phyloP scores from a whole-genome alignment of 495 filamentous ascomycete genomes.

The Trypethelium eluteriae region DNA sequence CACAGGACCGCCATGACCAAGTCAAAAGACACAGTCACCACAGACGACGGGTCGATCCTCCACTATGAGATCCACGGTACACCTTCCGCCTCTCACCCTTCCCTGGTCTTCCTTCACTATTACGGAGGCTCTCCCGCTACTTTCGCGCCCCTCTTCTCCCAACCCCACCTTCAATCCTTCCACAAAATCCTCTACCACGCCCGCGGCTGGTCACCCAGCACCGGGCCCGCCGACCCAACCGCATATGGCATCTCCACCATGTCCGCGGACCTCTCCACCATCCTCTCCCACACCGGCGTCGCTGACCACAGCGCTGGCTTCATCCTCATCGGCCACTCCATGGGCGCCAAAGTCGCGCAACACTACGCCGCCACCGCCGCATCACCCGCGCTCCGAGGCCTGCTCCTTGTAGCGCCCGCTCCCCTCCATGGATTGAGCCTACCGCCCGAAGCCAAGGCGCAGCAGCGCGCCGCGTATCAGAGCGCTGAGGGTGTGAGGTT shows the following conservation, averaged over 20 bases:
- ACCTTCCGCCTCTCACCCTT: background rate
- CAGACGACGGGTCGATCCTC: background rate
- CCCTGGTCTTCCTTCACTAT: background rate
- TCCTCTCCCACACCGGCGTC: background rate
- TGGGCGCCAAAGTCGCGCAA: background rate
- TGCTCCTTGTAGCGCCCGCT: constrained; percentile 3
- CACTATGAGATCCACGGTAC: background rate
- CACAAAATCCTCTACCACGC: constrained; percentile 8
- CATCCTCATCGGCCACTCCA: background rate
- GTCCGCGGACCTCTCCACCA: background rate
- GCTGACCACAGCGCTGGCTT: background rate
- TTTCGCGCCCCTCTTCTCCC: background rate
- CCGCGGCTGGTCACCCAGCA: constrained; percentile 8
- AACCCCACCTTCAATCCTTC: background rate
- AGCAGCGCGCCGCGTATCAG: constrained; percentile 29
- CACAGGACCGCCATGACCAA: background rate
- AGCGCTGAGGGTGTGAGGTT: constrained; percentile 32
- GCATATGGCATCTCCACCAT: background rate
- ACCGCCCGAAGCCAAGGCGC: background rate
- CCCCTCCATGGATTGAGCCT: background rate
- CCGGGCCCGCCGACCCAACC: background rate
- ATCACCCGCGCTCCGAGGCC: background rate
- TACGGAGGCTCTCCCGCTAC: background rate
- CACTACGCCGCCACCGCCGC: background rate
- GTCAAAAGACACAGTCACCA: background rate